Conservation (phyloP, 768 basidiomycete species). For the Lactarius indigo region DNA sequence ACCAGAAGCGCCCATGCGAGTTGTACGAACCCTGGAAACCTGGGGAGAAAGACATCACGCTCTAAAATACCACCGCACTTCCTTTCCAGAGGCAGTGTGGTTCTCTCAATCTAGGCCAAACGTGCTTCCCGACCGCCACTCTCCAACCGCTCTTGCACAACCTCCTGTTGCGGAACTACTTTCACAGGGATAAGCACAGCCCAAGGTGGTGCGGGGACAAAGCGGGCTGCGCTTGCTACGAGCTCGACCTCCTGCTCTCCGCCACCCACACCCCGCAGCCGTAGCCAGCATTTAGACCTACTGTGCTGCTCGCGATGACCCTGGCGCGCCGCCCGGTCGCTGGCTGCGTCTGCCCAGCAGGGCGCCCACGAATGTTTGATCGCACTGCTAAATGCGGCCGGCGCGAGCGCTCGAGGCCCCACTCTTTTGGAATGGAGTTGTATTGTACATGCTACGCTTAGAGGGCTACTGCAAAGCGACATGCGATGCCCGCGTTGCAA, state of each 20-base stretch:
- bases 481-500: too few species aligned
- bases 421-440: too few species aligned
- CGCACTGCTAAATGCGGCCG: too few species aligned
- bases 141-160: slow-evolving; percentile 88
- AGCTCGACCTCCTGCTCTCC: slow-evolving; percentile 84
- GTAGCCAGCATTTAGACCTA: slow-evolving; percentile 79
- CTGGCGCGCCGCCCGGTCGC: too few species aligned
- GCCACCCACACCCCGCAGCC: too few species aligned
- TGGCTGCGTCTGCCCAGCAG: slow-evolving; percentile 91
- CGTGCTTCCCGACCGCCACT: slow-evolving; percentile 91
- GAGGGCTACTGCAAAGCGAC: too few species aligned
- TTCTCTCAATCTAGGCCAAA: slow-evolving; percentile 84
- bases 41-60: slow-evolving; percentile 37
- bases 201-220: slow-evolving; percentile 61
- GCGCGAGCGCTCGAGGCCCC: too few species aligned
- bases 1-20: slow-evolving; percentile 37
- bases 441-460: too few species aligned
- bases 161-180: slow-evolving; percentile 83
- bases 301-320: slow-evolving; percentile 82
- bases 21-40: slow-evolving; percentile 51
- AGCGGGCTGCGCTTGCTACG: slow-evolving; percentile 82
- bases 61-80: slow-evolving; percentile 49
- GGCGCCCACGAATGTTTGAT: slow-evolving; percentile 92
- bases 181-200: slow-evolving; percentile 89
- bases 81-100: slow-evolving; percentile 85